Percentiles rank a stretch among this genome's conserved stretches.
Conservation (phyloP, 2,329 filamentous ascomycete species). For the Venturia asperata region DNA sequence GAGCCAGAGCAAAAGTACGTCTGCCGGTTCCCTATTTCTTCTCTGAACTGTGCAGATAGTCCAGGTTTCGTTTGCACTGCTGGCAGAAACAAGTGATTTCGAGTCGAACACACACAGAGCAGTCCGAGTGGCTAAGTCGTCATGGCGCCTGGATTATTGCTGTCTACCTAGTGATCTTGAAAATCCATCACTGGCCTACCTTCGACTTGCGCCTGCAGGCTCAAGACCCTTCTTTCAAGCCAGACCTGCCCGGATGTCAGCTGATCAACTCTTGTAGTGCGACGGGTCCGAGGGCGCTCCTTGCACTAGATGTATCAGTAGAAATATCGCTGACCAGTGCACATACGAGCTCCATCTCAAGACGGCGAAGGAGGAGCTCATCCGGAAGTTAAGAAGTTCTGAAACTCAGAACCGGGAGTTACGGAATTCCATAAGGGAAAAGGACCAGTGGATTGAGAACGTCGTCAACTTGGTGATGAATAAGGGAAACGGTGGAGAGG, state of each 20-base stretch:
- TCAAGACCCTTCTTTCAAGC: background rate
- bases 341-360: constrained; percentile 29
- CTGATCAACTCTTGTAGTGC: constrained; percentile 23
- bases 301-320: constrained; percentile 24
- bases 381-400: constrained; percentile 25
- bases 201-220: background rate
- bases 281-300: constrained; percentile 25
- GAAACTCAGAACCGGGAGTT: constrained; percentile 21
- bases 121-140: background rate
- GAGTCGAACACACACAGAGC: background rate
- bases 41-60: background rate
- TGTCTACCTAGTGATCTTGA: background rate
- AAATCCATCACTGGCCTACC: background rate
- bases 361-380: constrained; percentile 27
- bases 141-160: background rate
- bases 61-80: background rate
- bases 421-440: background rate
- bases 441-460: constrained; percentile 6
- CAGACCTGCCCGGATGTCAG: background rate
- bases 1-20: constrained; percentile 27
- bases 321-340: constrained; percentile 23
- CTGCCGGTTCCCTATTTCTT: background rate
- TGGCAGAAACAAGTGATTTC: background rate
- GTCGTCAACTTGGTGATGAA: background rate
- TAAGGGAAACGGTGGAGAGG: background rate